phyloP scores from a whole-genome alignment of 2,329 filamentous ascomycete species.

The Ophiostoma angusticollis region DNA sequence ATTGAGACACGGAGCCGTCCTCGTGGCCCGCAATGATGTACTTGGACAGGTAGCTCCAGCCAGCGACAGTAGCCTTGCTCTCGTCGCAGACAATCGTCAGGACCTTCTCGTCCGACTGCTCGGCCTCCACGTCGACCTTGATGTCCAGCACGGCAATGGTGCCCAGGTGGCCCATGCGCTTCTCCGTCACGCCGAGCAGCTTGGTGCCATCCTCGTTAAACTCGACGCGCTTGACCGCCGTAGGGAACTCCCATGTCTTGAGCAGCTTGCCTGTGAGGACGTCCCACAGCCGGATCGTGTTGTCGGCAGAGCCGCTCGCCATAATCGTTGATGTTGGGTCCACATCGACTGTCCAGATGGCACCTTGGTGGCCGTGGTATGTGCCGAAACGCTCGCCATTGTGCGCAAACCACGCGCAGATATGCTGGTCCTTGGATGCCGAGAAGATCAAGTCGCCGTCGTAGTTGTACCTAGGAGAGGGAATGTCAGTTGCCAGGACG shows the following conservation, averaged over 20 bases:
- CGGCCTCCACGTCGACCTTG: conserved; percentile 65
- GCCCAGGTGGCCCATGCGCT: conserved; percentile 91
- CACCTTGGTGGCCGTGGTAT: conserved; percentile 93
- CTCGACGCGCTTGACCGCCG: conserved; percentile 93
- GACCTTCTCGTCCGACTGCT: conserved; percentile 71
- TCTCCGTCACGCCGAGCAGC: conserved; percentile 90
- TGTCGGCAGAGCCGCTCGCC: conserved; percentile 92
- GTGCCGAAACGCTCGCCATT: conserved; percentile 96
- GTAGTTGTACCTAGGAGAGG: conserved; percentile 58
- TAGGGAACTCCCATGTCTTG: conserved; percentile 96
- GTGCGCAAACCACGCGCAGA: conserved; percentile 93
- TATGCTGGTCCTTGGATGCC: conserved; percentile 35
- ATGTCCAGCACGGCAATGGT: conserved; percentile 91
- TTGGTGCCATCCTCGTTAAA: conserved; percentile 89
- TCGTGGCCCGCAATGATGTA: conserved; percentile 98
- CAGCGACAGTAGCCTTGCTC: conserved; percentile 94
- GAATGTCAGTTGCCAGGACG: conserved; percentile 2
- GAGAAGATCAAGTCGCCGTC: conserved; percentile 61
- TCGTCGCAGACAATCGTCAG: conserved; percentile 87
- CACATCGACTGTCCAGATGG: conserved; percentile 97
- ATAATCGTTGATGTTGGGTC: conserved; percentile 85
- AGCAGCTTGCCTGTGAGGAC: conserved; percentile 82
- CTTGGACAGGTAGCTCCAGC: conserved; percentile 86
- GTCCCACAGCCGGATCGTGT: conserved; percentile 96
- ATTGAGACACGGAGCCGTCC: conserved; percentile 83